Evolutionary conservation across 1,284 basidiomycete species (phyloP).

Genomic region (Thelephora terrestris): DNA sequence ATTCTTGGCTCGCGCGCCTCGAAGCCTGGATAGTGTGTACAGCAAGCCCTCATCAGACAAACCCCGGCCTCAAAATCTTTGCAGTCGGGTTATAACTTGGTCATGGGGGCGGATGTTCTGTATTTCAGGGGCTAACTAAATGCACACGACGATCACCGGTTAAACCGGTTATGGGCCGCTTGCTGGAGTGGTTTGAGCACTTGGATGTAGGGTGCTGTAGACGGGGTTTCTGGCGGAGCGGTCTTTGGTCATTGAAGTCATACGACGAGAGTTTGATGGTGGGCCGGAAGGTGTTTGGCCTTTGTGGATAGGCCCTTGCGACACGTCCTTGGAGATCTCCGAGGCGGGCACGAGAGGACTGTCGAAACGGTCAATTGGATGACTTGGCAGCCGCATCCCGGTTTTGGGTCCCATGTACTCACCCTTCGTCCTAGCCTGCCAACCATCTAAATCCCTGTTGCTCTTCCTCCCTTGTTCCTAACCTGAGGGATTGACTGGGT

Average conservation of each 20-base stretch:
- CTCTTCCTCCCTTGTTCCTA: slow-evolving; percentile 45
- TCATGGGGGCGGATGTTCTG: slow-evolving; percentile 60
- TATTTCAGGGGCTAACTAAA: slow-evolving; percentile 23
- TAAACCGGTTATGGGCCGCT: slow-evolving; percentile 34
- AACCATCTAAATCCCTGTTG: slow-evolving; percentile 30
- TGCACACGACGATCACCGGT: slow-evolving; percentile 11
- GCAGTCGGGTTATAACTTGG: slow-evolving; percentile 77
- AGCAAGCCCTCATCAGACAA: slow-evolving; percentile 80
- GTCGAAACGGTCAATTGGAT: slow-evolving; percentile 18
- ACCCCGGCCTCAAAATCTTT: slow-evolving; percentile 81
- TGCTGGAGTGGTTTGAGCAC: slow-evolving; percentile 50
- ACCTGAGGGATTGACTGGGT: slow-evolving; percentile 41
- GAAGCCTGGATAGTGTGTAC: slow-evolving; percentile 77
- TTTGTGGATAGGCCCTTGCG: slow-evolving; percentile 26
- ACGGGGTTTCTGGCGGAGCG: slow-evolving; percentile 55
- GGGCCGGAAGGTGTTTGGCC: slow-evolving; percentile 29
- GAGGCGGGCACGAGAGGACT: slow-evolving; percentile 6
- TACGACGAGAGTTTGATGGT: slow-evolving; percentile 32
- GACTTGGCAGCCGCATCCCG: slow-evolving; percentile 41
- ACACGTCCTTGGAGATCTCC: slow-evolving; percentile 12
- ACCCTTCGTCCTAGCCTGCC: slow-evolving; percentile 27
- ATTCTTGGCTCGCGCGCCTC: slow-evolving; percentile 45
- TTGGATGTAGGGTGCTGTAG: slow-evolving; percentile 64
- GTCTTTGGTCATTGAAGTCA: slow-evolving; percentile 22
- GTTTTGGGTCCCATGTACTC: slow-evolving; percentile 51